A percentile compares a stretch with the other conserved stretches of the same genome.
Conservation (phyloP, 2,329 filamentous ascomycete species). For the Xylariaceae sp. region DNA sequence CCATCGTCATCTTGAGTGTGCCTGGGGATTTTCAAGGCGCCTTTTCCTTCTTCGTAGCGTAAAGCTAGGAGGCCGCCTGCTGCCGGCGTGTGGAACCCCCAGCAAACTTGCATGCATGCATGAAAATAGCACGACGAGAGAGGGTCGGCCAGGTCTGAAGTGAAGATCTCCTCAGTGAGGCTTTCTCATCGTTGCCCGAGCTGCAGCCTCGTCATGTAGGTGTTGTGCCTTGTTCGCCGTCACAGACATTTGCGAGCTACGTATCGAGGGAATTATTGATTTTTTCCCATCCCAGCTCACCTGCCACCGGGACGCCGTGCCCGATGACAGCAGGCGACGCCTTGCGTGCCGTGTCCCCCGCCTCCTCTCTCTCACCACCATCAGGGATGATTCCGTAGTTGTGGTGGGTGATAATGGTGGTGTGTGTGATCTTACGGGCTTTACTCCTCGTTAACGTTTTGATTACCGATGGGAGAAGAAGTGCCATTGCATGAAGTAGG, state of each 20-base stretch:
- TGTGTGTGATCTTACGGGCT: too few species aligned
- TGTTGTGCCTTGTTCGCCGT: constrained; percentile 45
- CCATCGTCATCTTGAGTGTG: not conserved
- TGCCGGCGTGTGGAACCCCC: constrained; percentile 43
- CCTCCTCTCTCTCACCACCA: too few species aligned
- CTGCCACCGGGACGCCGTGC: too few species aligned
- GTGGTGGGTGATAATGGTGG: too few species aligned
- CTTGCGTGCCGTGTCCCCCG: too few species aligned
- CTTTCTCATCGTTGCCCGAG: constrained; percentile 39
- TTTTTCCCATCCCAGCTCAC: too few species aligned
- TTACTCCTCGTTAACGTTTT: too few species aligned
- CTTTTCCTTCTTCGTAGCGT: constrained; percentile 29
- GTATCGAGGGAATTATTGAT: too few species aligned
- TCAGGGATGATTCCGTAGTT: too few species aligned
- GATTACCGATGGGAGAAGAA: too few species aligned
- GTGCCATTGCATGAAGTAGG: too few species aligned
- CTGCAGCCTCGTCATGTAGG: constrained; percentile 42
- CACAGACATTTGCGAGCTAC: constrained; percentile 34
- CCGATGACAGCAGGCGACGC: too few species aligned
- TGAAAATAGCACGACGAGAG: constrained; percentile 47
- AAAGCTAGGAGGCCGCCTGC: constrained; percentile 37
- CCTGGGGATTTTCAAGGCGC: not conserved
- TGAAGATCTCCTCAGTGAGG: constrained; percentile 20
- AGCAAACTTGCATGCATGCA: constrained; percentile 39
- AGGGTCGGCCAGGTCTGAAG: constrained; percentile 38